phyloP scores from a whole-genome alignment of 2,329 filamentous ascomycete genomes.

The Colletotrichum orchidophilum region DNA sequence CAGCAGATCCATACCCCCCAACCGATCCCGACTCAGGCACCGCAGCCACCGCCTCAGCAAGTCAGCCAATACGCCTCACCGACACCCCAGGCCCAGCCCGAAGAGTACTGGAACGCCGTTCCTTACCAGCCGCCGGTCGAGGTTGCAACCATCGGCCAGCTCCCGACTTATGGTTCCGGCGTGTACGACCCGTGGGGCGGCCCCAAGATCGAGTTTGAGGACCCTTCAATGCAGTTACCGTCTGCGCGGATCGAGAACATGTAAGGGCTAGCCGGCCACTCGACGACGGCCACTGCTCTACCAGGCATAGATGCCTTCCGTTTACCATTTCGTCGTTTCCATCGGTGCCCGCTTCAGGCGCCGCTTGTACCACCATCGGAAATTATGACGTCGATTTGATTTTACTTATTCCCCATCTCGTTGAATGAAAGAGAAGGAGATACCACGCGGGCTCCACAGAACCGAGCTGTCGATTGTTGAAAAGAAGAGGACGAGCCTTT shows the following conservation, averaged over 20 bases:
- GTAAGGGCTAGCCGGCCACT: constrained; percentile 43
- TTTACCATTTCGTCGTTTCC: constrained; percentile 6
- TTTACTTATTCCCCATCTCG: constrained; percentile 27
- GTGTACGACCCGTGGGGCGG: constrained; percentile 61
- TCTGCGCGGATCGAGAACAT: constrained; percentile 66
- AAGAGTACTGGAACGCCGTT: constrained; percentile 61
- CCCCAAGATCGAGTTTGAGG: constrained; percentile 67
- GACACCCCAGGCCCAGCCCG: constrained; percentile 52
- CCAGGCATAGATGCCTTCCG: not conserved
- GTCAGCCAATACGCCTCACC: constrained; percentile 40
- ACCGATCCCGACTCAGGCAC: constrained; percentile 40
- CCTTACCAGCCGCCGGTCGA: constrained; percentile 67
- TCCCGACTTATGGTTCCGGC: constrained; percentile 59
- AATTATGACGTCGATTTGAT: constrained; percentile 29
- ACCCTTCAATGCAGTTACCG: constrained; percentile 67
- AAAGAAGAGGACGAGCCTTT: not conserved
- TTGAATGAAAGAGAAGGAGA: constrained; percentile 38
- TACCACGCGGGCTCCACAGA: constrained; percentile 43
- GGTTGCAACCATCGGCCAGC: constrained; percentile 62
- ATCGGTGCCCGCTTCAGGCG: not conserved
- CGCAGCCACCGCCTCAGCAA: constrained; percentile 35
- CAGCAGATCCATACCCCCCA: constrained; percentile 47
- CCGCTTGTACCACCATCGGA: constrained; percentile 16
- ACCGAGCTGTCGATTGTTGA: constrained; percentile 37
- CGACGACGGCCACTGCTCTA: not conserved